Conservation (phyloP, 257 asterid genomes). For the Sherardia arvensis region DNA sequence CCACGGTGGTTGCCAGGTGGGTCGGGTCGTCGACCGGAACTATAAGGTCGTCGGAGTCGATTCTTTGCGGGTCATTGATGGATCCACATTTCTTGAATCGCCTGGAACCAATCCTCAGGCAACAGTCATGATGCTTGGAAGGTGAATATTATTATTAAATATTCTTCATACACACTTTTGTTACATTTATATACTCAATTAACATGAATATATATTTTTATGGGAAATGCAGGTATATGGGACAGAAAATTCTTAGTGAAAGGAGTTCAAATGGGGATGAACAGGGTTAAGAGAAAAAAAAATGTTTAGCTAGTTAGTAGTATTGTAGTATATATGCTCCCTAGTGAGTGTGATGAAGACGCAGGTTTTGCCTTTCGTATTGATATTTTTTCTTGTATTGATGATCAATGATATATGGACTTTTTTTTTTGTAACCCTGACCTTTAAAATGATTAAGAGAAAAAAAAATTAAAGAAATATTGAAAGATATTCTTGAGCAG, state of each 20-base stretch:
- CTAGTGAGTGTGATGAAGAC: not conserved
- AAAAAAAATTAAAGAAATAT: too few species aligned
- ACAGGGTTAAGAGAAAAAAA: not conserved
- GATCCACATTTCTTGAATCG: constrained; percentile 50
- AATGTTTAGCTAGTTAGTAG: not conserved
- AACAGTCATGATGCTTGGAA: constrained; percentile 91
- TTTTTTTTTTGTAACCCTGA: not conserved
- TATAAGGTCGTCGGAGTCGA: constrained; percentile 57
- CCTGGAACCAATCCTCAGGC: constrained; percentile 97
- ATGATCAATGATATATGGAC: not conserved
- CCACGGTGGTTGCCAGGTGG: constrained; percentile 85
- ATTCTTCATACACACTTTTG: not conserved
- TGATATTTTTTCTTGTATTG: not conserved
- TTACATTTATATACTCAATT: not conserved
- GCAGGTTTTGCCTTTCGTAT: not conserved
- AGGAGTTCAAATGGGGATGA: constrained; percentile 20
- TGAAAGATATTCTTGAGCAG: too few species aligned
- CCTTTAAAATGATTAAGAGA: too few species aligned
- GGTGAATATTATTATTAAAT: constrained; percentile 23
- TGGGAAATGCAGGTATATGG: constrained; percentile 58
- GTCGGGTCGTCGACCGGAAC: constrained; percentile 50
- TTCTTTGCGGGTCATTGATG: constrained; percentile 61
- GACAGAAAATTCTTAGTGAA: constrained; percentile 39
- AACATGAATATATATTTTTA: not conserved
- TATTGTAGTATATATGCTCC: not conserved